A percentile compares a stretch with the other conserved stretches of the same genome.
These are phyloP conservation scores for Fragosphaeria purpurea DNA, from an alignment of 2,329 filamentous ascomycete genomes.

Conservation along the genomic window DNA sequence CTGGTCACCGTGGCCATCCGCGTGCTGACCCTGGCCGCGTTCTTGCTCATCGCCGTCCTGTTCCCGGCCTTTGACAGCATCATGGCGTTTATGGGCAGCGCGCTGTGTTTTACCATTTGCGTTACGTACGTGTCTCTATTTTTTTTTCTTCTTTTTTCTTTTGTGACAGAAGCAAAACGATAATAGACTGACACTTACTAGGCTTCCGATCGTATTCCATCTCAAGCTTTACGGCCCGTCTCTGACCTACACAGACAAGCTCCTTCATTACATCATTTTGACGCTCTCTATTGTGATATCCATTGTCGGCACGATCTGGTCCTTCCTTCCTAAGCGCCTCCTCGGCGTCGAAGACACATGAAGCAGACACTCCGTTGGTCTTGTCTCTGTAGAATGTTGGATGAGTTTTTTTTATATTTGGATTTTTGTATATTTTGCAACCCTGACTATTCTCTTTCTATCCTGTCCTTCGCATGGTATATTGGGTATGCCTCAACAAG, in stretches of 20 bases:
- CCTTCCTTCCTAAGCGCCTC: slow-evolving; percentile 70
- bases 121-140: slow-evolving; percentile 48
- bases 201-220: slow-evolving; percentile 75
- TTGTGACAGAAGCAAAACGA: background rate
- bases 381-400: too few species aligned
- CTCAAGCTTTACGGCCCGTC: slow-evolving; percentile 77
- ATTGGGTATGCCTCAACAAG: background rate
- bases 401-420: background rate
- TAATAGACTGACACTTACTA: slow-evolving; percentile 12
- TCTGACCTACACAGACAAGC: slow-evolving; percentile 52
- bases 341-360: slow-evolving; percentile 42
- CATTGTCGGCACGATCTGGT: slow-evolving; percentile 71
- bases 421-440: background rate
- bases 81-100: slow-evolving; percentile 82
- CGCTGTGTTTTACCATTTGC: slow-evolving; percentile 88
- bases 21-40: slow-evolving; percentile 55
- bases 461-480: too few species aligned
- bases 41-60: slow-evolving; percentile 61
- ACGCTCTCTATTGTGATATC: slow-evolving; percentile 60
- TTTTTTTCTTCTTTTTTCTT: background rate
- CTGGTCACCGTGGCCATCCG: slow-evolving; percentile 52
- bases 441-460: too few species aligned
- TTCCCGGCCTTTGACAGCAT: slow-evolving; percentile 78
- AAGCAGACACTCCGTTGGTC: too few species aligned
- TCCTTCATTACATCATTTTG: slow-evolving; percentile 60